Base-by-base conservation (phyloP, 2,329 filamentous ascomycete species). In the Hawksworthiomyces lignivorus region DNA sequence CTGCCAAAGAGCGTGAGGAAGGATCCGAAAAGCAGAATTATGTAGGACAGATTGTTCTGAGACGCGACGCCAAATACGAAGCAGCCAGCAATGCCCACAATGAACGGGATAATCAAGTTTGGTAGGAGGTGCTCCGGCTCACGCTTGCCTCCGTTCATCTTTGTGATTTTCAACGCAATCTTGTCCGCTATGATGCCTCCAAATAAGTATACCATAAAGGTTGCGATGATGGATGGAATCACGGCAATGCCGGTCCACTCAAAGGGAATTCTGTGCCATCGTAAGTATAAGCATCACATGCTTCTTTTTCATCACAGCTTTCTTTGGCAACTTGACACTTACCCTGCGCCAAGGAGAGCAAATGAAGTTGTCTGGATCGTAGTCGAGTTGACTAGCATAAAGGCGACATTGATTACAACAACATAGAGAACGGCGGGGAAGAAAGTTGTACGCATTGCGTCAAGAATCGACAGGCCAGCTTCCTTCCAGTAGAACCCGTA, bases 111-210 rank as follows among this genome's bases (percentile, higher is more conserved):
- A 2, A 56, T 24, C 12, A 61, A 41, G 40, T 60, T 62, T 28
- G 52, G 50, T 8, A 61, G 55, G 33, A 58, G 54, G 36, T 56
- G 52, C 47, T 62, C 60, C 6, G 60, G 54, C 48, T 61, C 56
- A 12, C 58, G 54, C 2, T 24, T 29, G 18, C 43, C 40, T 19
- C 46, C 46, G 18, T 45, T 39, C 7, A 29, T 4, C 7, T 42
- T 42, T 1, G 43, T 45, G 29, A 48, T 43, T 12, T 30, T 30
- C 19, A 48, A 39, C 1, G 43, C 37, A 14, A 45, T 39, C 29
- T 45, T 48, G 36, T 48, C 43, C 26, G 36, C 43, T 1, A 48
- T 11, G 6, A 41, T 18, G 3, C 46, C 46, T 3, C 46, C 46
- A 24, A 45, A 39, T 14, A 48, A 22, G 29, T 45, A 48, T 9